phyloP scores from a whole-genome alignment of 2,329 filamentous ascomycete genomes.

The Arachnomyces sp. region DNA sequence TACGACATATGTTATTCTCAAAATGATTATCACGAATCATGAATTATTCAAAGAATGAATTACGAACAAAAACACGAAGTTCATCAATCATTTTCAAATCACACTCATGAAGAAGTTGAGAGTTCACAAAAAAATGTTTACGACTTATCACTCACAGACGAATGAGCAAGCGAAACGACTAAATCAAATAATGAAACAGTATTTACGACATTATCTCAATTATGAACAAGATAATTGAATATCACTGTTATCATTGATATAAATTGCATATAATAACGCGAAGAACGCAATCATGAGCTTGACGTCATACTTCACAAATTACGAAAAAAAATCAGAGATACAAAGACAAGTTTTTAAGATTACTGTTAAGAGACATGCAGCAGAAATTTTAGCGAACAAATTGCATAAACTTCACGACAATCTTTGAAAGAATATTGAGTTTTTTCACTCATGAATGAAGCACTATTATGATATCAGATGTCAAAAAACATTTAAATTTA shows the following conservation, averaged over 20 bases:
- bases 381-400: too few species aligned
- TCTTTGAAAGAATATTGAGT: too few species aligned
- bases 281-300: conserved; percentile 2
- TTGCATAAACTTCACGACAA: too few species aligned
- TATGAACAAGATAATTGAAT: conserved; percentile 5
- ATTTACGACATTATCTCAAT: conserved; percentile 5
- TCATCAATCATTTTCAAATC: too few species aligned
- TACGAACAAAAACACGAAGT: too few species aligned
- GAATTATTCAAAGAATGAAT: too few species aligned
- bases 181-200: conserved; percentile 8
- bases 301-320: conserved; percentile 5
- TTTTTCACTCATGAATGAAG: too few species aligned
- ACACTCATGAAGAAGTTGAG: background rate
- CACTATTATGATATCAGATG: too few species aligned
- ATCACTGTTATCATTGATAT: conserved; percentile 1
- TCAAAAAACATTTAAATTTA: background rate
- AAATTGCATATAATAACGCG: conserved; percentile 1
- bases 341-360: background rate
- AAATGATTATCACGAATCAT: too few species aligned
- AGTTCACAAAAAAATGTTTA: background rate
- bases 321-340: background rate
- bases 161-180: conserved; percentile 3
- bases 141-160: conserved; percentile 1
- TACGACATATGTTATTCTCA: too few species aligned
- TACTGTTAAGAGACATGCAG: background rate